Base-by-base conservation (phyloP, 495 filamentous ascomycete genomes). In the Staphylotrichum tortipilum region DNA sequence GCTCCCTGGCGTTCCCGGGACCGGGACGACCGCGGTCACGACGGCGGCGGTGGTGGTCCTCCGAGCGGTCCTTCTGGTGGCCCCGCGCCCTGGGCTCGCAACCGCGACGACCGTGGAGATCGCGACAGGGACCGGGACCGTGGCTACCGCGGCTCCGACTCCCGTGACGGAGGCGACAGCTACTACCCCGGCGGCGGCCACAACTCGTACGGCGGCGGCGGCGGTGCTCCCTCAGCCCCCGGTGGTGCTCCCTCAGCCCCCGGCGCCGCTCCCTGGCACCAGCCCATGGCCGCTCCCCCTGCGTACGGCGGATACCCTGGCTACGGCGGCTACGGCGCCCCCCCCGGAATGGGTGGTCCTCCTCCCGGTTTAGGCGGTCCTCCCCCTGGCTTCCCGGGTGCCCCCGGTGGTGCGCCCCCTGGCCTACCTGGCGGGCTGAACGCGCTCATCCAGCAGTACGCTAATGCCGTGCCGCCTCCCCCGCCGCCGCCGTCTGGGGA, bases 211-310 rank as follows among this genome's bases (percentile, higher is more conserved):
- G 58, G 57, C 23, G 59, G 60, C 48, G 63, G 57, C 17, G 58
- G 57, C 23, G 59, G 60, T 48, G 63, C 60, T 28, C 26, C 26
- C 10, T 28, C 26, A 28, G 26, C 68, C 34, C 43, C 36, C n/a
- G 6, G 33, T n/a, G n/a, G n/a, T 30, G 14, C 31, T 23, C 31
- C 51, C 11, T 36, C 47, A 1, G 67, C 73, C 33, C 75, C 80
- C 45, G 80, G 75, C 17, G 71, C 80, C 40, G 79, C 83, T 58
- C 82, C 85, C 46, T 86, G 85, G 84, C 78, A 85, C 54, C 82
- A 86, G 64, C 62, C 74, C 40, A 72, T 73, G 36, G 76, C 68
- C 10, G 71, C 74, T 44, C 78, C 78, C 34, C 66, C 75, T 5
- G 73, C 71, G 22, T 71, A 73, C 38, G 78, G 72, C 42, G 76